Base-by-base conservation (phyloP, 768 basidiomycete genomes). In the Macrolepiota albuminosa region DNA sequence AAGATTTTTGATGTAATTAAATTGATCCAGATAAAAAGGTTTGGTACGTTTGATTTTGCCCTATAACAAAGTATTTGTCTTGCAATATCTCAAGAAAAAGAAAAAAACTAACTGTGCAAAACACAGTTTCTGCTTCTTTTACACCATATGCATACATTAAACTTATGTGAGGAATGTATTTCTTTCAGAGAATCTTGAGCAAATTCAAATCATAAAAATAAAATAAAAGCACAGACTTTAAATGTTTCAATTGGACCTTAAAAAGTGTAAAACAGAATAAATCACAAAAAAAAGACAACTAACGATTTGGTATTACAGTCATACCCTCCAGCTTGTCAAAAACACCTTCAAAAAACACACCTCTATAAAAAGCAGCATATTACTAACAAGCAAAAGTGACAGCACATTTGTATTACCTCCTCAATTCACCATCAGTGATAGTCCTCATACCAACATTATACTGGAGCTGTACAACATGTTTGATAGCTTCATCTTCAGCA, bases 301-400 rank as follows among this genome's bases (percentile, higher is more conserved):
- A 57, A 84, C 84, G 75, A 43, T 80, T 76, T 6, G 81, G 79
- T 55, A 84, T 72, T 60, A 70, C 73, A 53, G 75, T 76, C 82
- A 88, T 87, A 51, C 87, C 87, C 53, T 84, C 81, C 43, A 89
- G 70, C 56, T 80, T 84, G 65, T 88, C 80, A 68, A 87, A 87
- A 34, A 88, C 84, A 21, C 86, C 86, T 49, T 88, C 84, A 57
- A 76, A 86, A 69, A 85, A 88, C 71, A 79, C 73, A 48, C 75
- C 75, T 64, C 85, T 86, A 67, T 5, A 55, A 36, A 11, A 43
- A 37, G 59, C 49, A 60, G 54, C 61, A 24, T 7, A 29, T 29
- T 55, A 47, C 40, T 54, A 16, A 54, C 31, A 21, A 55, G 54
- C 24, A 7, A 42, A 49, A 8, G 34, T 9, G 10, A 29, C 5